phyloP scores from a whole-genome alignment of 768 basidiomycete species.

The Russula foetens region DNA sequence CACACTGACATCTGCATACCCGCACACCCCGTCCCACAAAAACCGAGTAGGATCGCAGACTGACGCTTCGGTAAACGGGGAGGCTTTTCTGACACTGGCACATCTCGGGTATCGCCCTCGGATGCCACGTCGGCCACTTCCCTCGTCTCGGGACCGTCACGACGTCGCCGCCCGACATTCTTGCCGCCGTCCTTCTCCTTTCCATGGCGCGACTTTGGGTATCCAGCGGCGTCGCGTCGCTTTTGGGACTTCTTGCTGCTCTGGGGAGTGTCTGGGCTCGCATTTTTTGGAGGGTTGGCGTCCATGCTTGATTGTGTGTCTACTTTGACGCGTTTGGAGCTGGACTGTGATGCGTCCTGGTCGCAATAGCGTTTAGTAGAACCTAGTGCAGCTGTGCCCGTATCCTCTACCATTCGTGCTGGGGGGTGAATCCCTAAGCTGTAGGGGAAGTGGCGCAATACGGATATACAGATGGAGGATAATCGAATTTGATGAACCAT shows the following conservation, averaged over 20 bases:
- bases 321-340: constrained; percentile 18
- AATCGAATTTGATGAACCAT: background rate
- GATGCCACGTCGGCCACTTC: constrained; percentile 7
- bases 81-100: constrained; percentile 29
- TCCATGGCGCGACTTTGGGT: constrained; percentile 27
- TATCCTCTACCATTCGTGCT: background rate
- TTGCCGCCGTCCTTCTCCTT: constrained; percentile 32
- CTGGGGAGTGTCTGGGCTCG: background rate
- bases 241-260: constrained; percentile 9
- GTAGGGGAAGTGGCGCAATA: background rate
- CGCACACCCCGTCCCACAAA: constrained; percentile 84
- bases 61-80: constrained; percentile 73
- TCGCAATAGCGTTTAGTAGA: background rate
- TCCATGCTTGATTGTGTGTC: background rate
- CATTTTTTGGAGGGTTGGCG: background rate
- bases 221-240: constrained; percentile 27
- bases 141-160: constrained; percentile 30
- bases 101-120: background rate
- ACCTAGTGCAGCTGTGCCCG: background rate
- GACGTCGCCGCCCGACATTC: constrained; percentile 34
- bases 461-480: background rate
- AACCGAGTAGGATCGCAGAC: constrained; percentile 80
- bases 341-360: background rate
- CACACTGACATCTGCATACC: constrained; percentile 92
- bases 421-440: background rate